Percentiles rank a stretch among this genome's conserved stretches.
Evolutionary conservation across 2,329 filamentous ascomycete genomes (phyloP).

Genomic region (Penicillium capsulatum): DNA sequence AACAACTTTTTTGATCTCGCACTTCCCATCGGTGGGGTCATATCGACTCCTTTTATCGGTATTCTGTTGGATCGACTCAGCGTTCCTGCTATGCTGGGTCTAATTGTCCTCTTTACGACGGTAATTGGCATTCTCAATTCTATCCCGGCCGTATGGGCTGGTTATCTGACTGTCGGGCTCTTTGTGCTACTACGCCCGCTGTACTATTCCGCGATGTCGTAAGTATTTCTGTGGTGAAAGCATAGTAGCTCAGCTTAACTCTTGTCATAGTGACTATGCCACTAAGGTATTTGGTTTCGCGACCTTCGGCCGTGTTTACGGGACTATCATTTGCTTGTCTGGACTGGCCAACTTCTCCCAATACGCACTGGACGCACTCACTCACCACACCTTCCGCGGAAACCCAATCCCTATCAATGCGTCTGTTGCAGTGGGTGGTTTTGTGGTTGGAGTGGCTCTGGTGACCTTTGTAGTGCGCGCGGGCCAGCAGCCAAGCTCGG

Average conservation of each 20-base stretch:
- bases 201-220: constrained; percentile 84
- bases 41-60: constrained; percentile 82
- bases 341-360: constrained; percentile 81
- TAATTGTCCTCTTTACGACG: constrained; percentile 69
- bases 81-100: constrained; percentile 64
- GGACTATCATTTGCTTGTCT: constrained; percentile 79
- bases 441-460: constrained; percentile 61
- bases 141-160: constrained; percentile 60
- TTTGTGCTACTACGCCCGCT: constrained; percentile 84
- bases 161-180: constrained; percentile 71
- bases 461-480: constrained; percentile 58
- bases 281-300: constrained; percentile 91
- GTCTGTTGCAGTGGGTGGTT: constrained; percentile 58
- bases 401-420: constrained; percentile 76
- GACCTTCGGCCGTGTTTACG: constrained; percentile 89
- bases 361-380: constrained; percentile 71
- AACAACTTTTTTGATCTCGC: constrained; percentile 83
- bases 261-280: constrained; percentile 62
- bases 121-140: constrained; percentile 72
- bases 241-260: constrained; percentile 1
- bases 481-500: constrained; percentile 11
- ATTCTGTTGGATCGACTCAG: constrained; percentile 70
- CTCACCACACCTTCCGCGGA: constrained; percentile 65
- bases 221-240: constrained; percentile 24
- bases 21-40: constrained; percentile 72